phyloP scores from a whole-genome alignment of 306 rosid genomes.

The Senna tora region DNA sequence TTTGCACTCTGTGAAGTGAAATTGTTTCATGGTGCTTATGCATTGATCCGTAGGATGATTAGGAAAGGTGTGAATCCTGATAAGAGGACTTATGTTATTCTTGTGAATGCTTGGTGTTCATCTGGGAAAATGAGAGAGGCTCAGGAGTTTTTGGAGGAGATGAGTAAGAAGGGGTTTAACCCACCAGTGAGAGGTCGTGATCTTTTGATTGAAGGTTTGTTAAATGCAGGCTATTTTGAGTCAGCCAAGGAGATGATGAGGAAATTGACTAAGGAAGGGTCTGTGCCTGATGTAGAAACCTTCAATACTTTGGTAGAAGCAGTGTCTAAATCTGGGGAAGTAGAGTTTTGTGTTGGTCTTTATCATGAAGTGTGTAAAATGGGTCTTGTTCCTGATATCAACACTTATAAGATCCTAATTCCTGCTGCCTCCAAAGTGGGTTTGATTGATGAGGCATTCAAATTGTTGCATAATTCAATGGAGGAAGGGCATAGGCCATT shows the following conservation, averaged over 20 bases:
- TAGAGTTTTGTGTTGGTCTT: slow-evolving; percentile 63
- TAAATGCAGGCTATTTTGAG: slow-evolving; percentile 75
- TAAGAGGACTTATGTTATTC: slow-evolving; percentile 61
- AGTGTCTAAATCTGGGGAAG: slow-evolving; percentile 60
- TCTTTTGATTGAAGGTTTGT: slow-evolving; percentile 78
- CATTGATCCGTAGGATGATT: slow-evolving; percentile 76
- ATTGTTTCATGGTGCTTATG: slow-evolving; percentile 83
- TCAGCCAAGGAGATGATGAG: slow-evolving; percentile 77
- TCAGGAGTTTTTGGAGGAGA: slow-evolving; percentile 64
- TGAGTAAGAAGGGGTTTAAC: slow-evolving; percentile 79
- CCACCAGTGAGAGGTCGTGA: slow-evolving; percentile 92
- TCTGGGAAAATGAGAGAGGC: slow-evolving; percentile 83
- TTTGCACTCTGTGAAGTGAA: slow-evolving; percentile 69
- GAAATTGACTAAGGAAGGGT: slow-evolving; percentile 70
- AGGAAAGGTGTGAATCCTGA: slow-evolving; percentile 63
- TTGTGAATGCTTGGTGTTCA: slow-evolving; percentile 92
- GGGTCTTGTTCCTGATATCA: slow-evolving; percentile 76
- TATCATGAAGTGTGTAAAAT: slow-evolving; percentile 57
- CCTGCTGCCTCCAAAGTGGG: slow-evolving; percentile 70
- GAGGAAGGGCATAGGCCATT: slow-evolving; percentile 79
- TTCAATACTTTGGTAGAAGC: slow-evolving; percentile 67
- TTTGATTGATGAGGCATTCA: slow-evolving; percentile 69
- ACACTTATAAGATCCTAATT: slow-evolving; percentile 73
- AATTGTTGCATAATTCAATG: slow-evolving; percentile 59
- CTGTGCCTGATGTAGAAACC: slow-evolving; percentile 67